phyloP scores from a whole-genome alignment of 208 protist species.

The Leptomonas seymouri region DNA sequence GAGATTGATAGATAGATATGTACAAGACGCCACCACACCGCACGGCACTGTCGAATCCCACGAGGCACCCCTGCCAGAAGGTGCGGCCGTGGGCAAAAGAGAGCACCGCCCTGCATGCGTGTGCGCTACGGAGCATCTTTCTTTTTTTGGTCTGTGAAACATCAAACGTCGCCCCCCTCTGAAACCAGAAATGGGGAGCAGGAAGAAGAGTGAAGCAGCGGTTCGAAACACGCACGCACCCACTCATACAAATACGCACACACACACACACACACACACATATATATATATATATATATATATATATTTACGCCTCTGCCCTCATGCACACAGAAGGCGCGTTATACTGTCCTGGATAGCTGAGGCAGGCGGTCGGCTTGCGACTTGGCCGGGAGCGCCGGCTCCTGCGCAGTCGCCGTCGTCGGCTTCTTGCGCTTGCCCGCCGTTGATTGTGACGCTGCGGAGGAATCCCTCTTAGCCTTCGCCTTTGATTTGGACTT shows the following conservation, averaged over 20 bases:
- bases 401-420: constrained; percentile 2
- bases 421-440: constrained; percentile 11
- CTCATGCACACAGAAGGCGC: no score
- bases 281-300: no score
- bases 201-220: neutral
- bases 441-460: neutral
- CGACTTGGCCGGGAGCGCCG: neutral
- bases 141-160: no score
- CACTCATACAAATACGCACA: no score
- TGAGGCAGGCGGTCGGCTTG: constrained; percentile 21
- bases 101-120: neutral
- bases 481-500: constrained; percentile 16
- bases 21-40: neutral
- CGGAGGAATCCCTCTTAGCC: neutral
- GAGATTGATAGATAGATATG: no score
- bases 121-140: neutral
- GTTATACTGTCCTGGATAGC: constrained; percentile 22
- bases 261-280: no score
- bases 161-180: no score
- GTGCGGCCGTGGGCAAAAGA: neutral
- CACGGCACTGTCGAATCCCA: neutral
- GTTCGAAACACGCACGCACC: no score
- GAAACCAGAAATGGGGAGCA: neutral
- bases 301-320: no score
- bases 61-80: constrained; percentile 38